phyloP scores from a whole-genome alignment of 179 eudicot genomes.

The Pouteria campechiana region DNA sequence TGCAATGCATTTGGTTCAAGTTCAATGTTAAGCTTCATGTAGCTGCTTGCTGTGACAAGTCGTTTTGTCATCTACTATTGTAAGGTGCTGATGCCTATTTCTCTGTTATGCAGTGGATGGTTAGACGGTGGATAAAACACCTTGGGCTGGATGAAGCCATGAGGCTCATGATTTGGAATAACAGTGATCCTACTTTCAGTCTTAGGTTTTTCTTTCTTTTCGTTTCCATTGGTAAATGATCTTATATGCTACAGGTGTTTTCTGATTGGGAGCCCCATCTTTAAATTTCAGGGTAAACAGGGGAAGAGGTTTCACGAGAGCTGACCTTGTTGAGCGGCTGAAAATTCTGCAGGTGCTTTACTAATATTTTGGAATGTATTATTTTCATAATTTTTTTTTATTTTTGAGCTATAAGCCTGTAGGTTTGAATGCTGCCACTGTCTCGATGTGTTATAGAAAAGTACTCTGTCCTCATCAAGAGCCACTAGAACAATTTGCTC shows the following conservation, averaged over 20 bases:
- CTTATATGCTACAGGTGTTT: no score
- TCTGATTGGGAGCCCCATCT: background rate
- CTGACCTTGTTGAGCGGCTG: constrained; percentile 53
- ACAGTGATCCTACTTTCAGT: constrained; percentile 68
- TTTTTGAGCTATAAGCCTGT: no score
- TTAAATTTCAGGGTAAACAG: constrained; percentile 56
- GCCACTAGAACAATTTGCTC: no score
- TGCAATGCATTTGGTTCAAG: no score
- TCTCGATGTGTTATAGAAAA: no score
- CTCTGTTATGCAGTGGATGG: constrained; percentile 67
- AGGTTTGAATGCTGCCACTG: no score
- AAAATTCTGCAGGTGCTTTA: constrained; percentile 43
- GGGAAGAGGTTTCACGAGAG: constrained; percentile 63
- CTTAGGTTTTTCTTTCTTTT: constrained; percentile 47
- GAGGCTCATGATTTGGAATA: constrained; percentile 87
- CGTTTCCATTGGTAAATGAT: background rate
- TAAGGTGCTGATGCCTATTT: background rate
- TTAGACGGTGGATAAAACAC: constrained; percentile 79
- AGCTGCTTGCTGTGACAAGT: no score
- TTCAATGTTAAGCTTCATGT: no score
- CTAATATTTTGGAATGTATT: background rate
- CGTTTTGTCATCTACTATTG: no score
- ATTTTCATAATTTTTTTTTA: no score
- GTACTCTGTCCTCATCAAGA: no score
- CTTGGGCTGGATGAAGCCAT: constrained; percentile 74